Evolutionary conservation across 352 stramenopile genomes (phyloP).

Genomic region (Phytophthora rubi): DNA sequence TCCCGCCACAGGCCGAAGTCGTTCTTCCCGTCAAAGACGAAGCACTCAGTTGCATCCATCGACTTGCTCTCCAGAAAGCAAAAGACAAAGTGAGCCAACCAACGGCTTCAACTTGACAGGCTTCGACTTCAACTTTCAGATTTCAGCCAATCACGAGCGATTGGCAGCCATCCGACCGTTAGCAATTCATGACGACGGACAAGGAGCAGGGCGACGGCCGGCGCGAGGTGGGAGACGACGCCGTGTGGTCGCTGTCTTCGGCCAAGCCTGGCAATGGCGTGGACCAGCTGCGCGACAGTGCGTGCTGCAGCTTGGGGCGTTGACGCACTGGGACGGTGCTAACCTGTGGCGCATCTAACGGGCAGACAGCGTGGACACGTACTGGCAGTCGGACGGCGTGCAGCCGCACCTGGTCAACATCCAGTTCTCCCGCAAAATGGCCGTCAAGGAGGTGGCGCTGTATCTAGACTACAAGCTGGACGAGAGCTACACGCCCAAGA

Average conservation of each 20-base stretch:
- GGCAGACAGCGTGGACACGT: slow-evolving; percentile 95
- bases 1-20: slow-evolving; percentile 12
- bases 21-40: slow-evolving; percentile 8
- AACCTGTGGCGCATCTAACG: neutral
- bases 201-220: slow-evolving; percentile 25
- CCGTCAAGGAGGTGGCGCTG: slow-evolving; percentile 94
- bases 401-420: slow-evolving; percentile 98
- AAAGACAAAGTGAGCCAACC: neutral
- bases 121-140: neutral
- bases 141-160: slow-evolving; percentile 20
- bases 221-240: slow-evolving; percentile 87
- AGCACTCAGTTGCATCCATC: neutral
- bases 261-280: slow-evolving; percentile 98
- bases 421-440: slow-evolving; percentile 96
- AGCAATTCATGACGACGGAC: too few species aligned
- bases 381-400: slow-evolving; percentile 96
- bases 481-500: slow-evolving; percentile 98
- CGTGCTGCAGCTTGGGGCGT: slow-evolving; percentile 15
- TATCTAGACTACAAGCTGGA: slow-evolving; percentile 98
- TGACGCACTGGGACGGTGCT: neutral
- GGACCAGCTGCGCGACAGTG: slow-evolving; percentile 95
- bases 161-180: neutral
- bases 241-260: slow-evolving; percentile 95
- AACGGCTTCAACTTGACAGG: slow-evolving; percentile 5
- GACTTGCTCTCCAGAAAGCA: neutral